Base-by-base conservation (phyloP, 257 asterid genomes). In the Nicotiana knightiana region DNA sequence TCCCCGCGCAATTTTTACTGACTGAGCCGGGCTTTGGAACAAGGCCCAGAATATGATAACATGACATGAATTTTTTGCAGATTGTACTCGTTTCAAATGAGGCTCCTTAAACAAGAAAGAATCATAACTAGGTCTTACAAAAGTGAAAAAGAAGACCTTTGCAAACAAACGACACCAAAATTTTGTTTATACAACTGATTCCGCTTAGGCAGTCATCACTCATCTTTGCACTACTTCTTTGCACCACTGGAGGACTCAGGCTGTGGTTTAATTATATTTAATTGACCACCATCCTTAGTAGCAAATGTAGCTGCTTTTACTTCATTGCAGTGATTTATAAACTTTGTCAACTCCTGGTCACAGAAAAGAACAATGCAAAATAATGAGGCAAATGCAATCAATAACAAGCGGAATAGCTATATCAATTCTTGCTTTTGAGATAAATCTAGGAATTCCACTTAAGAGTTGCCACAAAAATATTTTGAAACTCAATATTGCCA, bases 241-340 rank as follows among this genome's bases (percentile, higher is more conserved):
- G 92, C 86, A 79, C 88, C 86, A 76, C 76, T 66, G 54, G 94
- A 87, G 48, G 91, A 86, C 51, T 91, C 93, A 5, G 79, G 26
- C 9, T 80, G 89, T 17, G 83, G 68, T 86, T 93, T 92, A 58
- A 95, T 94, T 53, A 95, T 88, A 81, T 91, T 85, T 75, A 95
- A 85, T 68, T 95, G 94, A 57, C 99, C 99, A 77, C 99, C 99
- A 17, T 95, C 98, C 89, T 95, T 95, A 81, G 91, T 93, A 39
- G 99, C 99, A 82, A 83, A 81, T 13, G 96, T 90, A 17, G 96
- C 96, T 3, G 98, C 95, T 90, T 93, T 83, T 37, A 82, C 78
- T 82, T 87, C 90, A 33, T 87, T 89, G 85, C 92, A 89, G 67
- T 81, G 30, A 81, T 87, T 87, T 64, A 89, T 87, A 76, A 89